Conservation (phyloP, 2,329 filamentous ascomycete genomes). For the Colletotrichum sp. region DNA sequence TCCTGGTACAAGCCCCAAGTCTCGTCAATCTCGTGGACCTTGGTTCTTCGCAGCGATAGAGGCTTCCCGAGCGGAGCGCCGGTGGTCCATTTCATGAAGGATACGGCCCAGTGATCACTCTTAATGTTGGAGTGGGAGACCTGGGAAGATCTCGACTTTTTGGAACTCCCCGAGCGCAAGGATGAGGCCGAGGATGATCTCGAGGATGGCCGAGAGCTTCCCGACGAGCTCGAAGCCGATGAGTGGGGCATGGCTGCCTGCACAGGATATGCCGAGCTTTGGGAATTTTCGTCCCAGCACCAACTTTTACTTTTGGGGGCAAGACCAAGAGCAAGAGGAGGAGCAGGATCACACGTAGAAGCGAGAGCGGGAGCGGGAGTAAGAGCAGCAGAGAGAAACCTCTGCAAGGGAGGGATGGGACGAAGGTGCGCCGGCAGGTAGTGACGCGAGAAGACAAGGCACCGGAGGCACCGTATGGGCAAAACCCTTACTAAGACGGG, state of each 20-base stretch:
- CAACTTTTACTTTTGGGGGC: neutral
- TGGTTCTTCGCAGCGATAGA: slow-evolving; percentile 15
- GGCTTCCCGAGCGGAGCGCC: slow-evolving; percentile 13
- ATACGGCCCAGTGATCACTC: slow-evolving; percentile 13
- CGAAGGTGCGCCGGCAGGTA: neutral
- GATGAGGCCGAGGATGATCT: slow-evolving; percentile 4
- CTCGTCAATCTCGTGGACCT: slow-evolving; percentile 1
- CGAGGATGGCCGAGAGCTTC: slow-evolving; percentile 12
- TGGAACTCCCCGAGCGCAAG: slow-evolving; percentile 17
- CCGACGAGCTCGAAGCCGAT: slow-evolving; percentile 12
- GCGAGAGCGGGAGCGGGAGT: neutral
- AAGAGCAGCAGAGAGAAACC: neutral
- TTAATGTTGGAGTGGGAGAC: slow-evolving; percentile 15
- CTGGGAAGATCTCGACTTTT: slow-evolving; percentile 17
- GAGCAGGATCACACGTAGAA: neutral
- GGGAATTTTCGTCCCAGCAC: neutral
- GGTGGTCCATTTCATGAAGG: slow-evolving; percentile 20
- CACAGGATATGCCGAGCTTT: neutral
- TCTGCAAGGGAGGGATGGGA: neutral
- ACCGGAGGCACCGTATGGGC: neutral
- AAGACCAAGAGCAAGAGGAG: neutral
- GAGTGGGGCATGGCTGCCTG: slow-evolving; percentile 11
- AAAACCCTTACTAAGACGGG: neutral
- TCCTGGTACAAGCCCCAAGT: slow-evolving; percentile 11
- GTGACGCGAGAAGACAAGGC: neutral